Percentiles rank a stretch among this genome's conserved stretches.
These are phyloP conservation scores for Kwoniella heveanensis DNA, from an alignment of 768 basidiomycete species.

Conservation along the genomic window DNA sequence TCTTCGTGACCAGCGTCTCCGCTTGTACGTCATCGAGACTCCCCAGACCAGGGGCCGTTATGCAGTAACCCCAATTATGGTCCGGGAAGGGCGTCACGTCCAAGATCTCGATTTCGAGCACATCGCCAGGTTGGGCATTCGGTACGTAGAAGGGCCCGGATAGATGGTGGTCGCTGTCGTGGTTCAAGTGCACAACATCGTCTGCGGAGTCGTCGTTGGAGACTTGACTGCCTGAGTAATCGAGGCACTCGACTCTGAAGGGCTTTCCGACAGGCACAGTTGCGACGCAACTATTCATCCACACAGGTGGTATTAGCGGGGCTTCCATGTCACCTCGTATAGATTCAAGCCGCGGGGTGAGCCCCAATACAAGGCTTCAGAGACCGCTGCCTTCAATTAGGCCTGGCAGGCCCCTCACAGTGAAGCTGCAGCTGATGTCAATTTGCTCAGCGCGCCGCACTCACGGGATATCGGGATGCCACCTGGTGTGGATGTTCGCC, in stretches of 20 bases:
- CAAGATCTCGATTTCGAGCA: conserved; percentile 76
- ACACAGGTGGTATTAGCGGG: no score
- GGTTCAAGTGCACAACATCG: conserved; percentile 33
- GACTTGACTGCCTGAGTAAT: conserved; percentile 37
- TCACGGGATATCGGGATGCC: conserved; percentile 39
- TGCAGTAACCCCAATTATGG: conserved; percentile 68
- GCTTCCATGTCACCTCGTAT: no score
- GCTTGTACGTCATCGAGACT: conserved; percentile 53
- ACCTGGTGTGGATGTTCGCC: conserved; percentile 30
- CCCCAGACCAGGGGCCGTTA: conserved; percentile 64
- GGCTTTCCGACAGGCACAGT: conserved; percentile 24
- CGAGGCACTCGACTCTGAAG: conserved; percentile 35
- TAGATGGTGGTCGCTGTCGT: conserved; percentile 66
- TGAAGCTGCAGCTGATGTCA: no score
- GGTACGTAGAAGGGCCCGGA: conserved; percentile 74
- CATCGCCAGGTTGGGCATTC: conserved; percentile 76
- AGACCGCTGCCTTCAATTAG: no score
- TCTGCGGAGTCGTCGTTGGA: conserved; percentile 32
- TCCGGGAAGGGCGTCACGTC: conserved; percentile 55
- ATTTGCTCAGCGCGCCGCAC: no score
- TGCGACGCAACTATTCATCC: conserved; percentile 26
- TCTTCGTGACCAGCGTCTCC: conserved; percentile 70
- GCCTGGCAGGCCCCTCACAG: no score
- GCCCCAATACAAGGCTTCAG: no score
- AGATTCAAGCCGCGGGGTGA: no score